Evolutionary conservation across 352 stramenopile species (phyloP).

Genomic region (Phytophthora constricta): DNA sequence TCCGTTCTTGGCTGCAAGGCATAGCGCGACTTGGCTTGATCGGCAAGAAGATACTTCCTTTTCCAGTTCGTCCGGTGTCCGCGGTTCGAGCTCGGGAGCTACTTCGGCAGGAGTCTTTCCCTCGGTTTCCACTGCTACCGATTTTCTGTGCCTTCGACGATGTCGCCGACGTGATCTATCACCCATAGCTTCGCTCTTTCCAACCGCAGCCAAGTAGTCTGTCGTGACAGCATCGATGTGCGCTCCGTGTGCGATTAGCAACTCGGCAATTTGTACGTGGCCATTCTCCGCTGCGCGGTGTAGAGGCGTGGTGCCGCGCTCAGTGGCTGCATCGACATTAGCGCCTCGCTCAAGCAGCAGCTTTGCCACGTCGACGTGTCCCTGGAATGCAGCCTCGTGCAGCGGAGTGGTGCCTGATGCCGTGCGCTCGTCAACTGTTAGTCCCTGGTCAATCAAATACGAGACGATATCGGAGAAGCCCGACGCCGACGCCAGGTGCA

Average conservation of each 20-base stretch:
- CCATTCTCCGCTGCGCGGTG: constrained; percentile 61
- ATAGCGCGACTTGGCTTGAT: constrained; percentile 48
- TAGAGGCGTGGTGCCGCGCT: constrained; percentile 56
- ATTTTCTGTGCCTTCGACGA: constrained; percentile 31
- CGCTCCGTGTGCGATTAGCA: constrained; percentile 58
- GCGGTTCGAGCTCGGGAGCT: constrained; percentile 16
- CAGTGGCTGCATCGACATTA: constrained; percentile 57
- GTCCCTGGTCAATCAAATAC: constrained; percentile 47
- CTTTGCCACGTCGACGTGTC: constrained; percentile 49
- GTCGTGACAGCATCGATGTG: constrained; percentile 65
- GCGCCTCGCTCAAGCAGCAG: constrained; percentile 49
- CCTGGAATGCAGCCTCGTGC: constrained; percentile 57
- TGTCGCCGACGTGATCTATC: constrained; percentile 20
- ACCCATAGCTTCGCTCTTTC: constrained; percentile 6
- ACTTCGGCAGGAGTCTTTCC: constrained; percentile 15
- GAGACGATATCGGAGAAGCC: constrained; percentile 52
- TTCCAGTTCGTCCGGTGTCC: constrained; percentile 30
- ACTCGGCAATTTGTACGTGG: constrained; percentile 54
- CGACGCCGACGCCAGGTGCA: constrained; percentile 60
- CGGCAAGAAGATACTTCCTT: constrained; percentile 28
- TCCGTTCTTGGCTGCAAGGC: constrained; percentile 57
- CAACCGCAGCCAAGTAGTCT: constrained; percentile 48
- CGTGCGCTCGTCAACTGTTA: constrained; percentile 47
- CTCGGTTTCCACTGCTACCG: constrained; percentile 29
- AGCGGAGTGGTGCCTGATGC: constrained; percentile 53